phyloP scores from a whole-genome alignment of 2,329 filamentous ascomycete species.

The Stachybotrys echinatus region DNA sequence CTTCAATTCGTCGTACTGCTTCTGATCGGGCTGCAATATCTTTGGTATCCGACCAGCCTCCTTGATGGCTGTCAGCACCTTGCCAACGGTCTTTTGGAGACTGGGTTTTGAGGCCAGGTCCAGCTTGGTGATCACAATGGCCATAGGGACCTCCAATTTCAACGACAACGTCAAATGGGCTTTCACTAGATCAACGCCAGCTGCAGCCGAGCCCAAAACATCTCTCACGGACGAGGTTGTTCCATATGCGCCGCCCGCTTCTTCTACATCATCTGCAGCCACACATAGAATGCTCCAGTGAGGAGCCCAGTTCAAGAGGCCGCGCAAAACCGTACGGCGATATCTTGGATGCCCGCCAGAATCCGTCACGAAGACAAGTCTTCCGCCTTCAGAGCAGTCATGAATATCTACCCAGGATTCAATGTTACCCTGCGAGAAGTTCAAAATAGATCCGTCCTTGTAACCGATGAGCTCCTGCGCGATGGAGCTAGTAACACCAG shows the following conservation, averaged over 20 bases:
- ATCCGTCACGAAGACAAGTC: slow-evolving; percentile 84
- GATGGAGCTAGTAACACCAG: slow-evolving; percentile 89
- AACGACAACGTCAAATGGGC: slow-evolving; percentile 83
- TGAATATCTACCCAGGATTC: slow-evolving; percentile 96
- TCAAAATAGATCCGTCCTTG: slow-evolving; percentile 56
- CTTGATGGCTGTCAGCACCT: slow-evolving; percentile 74
- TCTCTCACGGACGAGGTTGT: slow-evolving; percentile 47
- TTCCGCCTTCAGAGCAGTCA: slow-evolving; percentile 64
- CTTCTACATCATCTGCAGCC: slow-evolving; percentile 67
- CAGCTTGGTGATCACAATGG: slow-evolving; percentile 84
- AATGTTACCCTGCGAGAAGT: slow-evolving; percentile 81
- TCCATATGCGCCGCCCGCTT: slow-evolving; percentile 19
- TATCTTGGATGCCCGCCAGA: slow-evolving; percentile 89
- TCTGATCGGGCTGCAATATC: slow-evolving; percentile 58
- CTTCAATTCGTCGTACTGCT: slow-evolving; percentile 45
- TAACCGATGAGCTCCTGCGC: slow-evolving; percentile 94
- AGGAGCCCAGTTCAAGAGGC: slow-evolving; percentile 91
- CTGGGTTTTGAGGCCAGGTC: slow-evolving; percentile 74
- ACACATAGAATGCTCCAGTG: slow-evolving; percentile 91
- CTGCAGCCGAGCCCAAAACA: slow-evolving; percentile 40
- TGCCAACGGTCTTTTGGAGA: slow-evolving; percentile 65
- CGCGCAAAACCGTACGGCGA: slow-evolving; percentile 79
- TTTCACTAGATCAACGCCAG: slow-evolving; percentile 65
- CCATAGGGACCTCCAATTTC: slow-evolving; percentile 70
- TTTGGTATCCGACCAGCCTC: slow-evolving; percentile 66